Evolutionary conservation across 176 grass and related monocot genomes (phyloP).

Genomic region (sorghum (Sorghum bicolor)): Sorghum_bicolor_NCBIv3 NC_012870.2:68501001-68501500

Average conservation of each 20-base stretch:
- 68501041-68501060: conserved; percentile 56
- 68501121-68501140: conserved; percentile 81
- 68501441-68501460: neutral
- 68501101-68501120: conserved; percentile 70
- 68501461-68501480: neutral
- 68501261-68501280: neutral
- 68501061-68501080: conserved; percentile 97
- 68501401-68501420: conserved; percentile 99
- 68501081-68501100: conserved; percentile 90
- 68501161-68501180: conserved; percentile 88
- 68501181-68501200: conserved; percentile 74
- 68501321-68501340: conserved; percentile 96
- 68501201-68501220: conserved; percentile 94
- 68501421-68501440: conserved; percentile 1
- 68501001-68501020: conserved; percentile 3
- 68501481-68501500: conserved; percentile 13
- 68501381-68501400: conserved; percentile 99
- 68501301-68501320: conserved; percentile 82
- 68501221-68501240: conserved; percentile 75
- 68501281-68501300: conserved; percentile 22
- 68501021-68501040: conserved; percentile 25
- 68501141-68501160: conserved; percentile 71
- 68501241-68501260: neutral
- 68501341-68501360: conserved; percentile 96
- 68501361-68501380: conserved; percentile 99